A percentile compares a stretch with the other conserved stretches of the same genome.
Evolutionary conservation across 768 basidiomycete genomes (phyloP).

Genomic region (Hysterangium stoloniferum): DNA sequence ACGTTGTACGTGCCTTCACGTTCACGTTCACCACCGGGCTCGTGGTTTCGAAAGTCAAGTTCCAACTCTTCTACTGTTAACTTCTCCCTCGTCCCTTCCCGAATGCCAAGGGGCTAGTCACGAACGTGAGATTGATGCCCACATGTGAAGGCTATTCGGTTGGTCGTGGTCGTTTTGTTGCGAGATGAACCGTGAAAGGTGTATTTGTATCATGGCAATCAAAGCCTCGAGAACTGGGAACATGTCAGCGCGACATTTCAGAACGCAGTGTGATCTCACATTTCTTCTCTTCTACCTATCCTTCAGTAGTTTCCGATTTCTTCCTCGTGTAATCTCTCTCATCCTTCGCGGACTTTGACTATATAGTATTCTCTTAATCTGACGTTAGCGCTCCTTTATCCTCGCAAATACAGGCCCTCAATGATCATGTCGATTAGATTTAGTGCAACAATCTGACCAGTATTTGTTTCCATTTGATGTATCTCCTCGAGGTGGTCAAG

Average conservation of each 20-base stretch:
- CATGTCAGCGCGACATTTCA: conserved; percentile 12
- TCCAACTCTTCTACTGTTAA: conserved; percentile 1
- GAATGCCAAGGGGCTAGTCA: background rate
- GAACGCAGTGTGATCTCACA: too few species aligned
- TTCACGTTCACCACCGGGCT: conserved; percentile 16
- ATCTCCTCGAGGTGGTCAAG: too few species aligned
- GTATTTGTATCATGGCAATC: conserved; percentile 61
- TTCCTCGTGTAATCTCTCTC: conserved; percentile 31
- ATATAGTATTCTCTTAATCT: conserved; percentile 30
- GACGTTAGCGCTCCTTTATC: conserved; percentile 49
- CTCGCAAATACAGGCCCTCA: too few species aligned
- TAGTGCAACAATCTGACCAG: too few species aligned
- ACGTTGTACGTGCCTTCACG: too few species aligned
- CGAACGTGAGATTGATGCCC: conserved; percentile 7
- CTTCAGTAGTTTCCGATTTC: conserved; percentile 31
- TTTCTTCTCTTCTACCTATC: conserved; percentile 85
- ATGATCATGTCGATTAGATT: too few species aligned
- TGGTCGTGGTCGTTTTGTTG: conserved; percentile 34
- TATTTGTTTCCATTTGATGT: too few species aligned
- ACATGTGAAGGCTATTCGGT: conserved; percentile 20
- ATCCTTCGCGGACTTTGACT: conserved; percentile 21
- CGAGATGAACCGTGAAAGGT: conserved; percentile 68
- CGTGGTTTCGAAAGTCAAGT: conserved; percentile 17
- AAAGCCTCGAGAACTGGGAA: conserved; percentile 70
- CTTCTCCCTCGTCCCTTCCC: conserved; percentile 14